These are phyloP conservation scores for Lactarius tabidus DNA, from an alignment of 768 basidiomycete genomes.

Conservation along the genomic window DNA sequence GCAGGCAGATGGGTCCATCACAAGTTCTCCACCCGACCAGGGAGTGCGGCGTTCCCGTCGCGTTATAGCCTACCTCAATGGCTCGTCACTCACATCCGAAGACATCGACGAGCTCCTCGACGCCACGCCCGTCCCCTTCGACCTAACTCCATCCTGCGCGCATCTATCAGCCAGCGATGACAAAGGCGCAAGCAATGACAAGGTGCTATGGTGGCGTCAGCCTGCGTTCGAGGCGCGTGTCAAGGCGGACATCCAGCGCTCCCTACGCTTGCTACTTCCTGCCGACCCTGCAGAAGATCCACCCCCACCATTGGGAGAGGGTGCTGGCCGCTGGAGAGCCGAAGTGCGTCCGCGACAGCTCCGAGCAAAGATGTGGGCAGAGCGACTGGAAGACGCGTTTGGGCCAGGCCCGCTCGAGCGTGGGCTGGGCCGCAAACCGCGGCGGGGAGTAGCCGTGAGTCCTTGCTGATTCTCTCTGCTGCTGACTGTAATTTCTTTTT, in stretches of 20 bases:
- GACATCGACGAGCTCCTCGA: conserved; percentile 14
- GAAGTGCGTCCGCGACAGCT: conserved; percentile 15
- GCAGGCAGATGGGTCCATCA: background rate
- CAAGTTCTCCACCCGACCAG: background rate
- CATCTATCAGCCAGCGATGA: background rate
- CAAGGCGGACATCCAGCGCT: conserved; percentile 20
- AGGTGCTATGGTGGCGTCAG: conserved; percentile 13
- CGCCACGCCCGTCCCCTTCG: conserved; percentile 5
- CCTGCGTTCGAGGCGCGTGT: conserved; percentile 16
- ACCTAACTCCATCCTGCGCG: background rate
- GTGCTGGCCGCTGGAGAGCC: background rate
- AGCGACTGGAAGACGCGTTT: conserved; percentile 20
- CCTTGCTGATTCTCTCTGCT: background rate
- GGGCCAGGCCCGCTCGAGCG: conserved; percentile 21
- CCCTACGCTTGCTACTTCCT: conserved; percentile 12
- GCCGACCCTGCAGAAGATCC: conserved; percentile 10
- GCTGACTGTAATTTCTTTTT: background rate
- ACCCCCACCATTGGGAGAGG: background rate
- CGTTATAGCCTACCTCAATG: background rate
- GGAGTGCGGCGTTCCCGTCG: conserved; percentile 9
- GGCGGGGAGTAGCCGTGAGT: conserved; percentile 18
- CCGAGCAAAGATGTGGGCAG: conserved; percentile 14
- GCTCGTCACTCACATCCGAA: background rate
- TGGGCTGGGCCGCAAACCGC: conserved; percentile 22
- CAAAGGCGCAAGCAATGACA: background rate